phyloP scores from a whole-genome alignment of 768 basidiomycete genomes.

The Rubroboletus pulcherrimus region DNA sequence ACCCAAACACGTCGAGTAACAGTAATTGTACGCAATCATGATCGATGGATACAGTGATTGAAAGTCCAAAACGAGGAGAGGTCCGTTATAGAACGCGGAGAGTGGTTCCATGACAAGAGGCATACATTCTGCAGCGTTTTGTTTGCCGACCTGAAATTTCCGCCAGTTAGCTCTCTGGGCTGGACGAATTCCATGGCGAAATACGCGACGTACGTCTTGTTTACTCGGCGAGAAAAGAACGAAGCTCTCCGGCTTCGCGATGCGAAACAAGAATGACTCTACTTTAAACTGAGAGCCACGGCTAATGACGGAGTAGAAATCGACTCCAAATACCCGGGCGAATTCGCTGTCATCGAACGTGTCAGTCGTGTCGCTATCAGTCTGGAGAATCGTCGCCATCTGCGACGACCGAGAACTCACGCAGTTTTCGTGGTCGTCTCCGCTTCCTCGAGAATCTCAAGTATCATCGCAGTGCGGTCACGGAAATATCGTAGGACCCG shows the following conservation, averaged over 20 bases:
- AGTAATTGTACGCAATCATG: constrained; percentile 99
- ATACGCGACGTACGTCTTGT: constrained; percentile 56
- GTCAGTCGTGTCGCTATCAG: background rate
- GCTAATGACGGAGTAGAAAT: constrained; percentile 92
- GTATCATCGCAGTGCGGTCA: constrained; percentile 59
- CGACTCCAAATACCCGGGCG: constrained; percentile 94
- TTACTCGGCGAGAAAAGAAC: constrained; percentile 88
- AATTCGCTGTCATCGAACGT: constrained; percentile 67
- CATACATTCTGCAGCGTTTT: constrained; percentile 95
- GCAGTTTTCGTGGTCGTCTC: constrained; percentile 88
- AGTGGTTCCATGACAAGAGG: constrained; percentile 93
- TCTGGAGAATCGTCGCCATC: background rate
- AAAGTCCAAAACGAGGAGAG: constrained; percentile 92
- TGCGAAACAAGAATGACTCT: constrained; percentile 97
- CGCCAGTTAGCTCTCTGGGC: background rate
- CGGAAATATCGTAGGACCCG: constrained; percentile 61
- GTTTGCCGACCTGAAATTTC: constrained; percentile 73
- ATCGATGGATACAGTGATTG: constrained; percentile 95
- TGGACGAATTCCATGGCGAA: background rate
- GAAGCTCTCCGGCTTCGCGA: constrained; percentile 93
- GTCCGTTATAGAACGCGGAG: constrained; percentile 90
- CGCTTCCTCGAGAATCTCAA: constrained; percentile 77
- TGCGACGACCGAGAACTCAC: constrained; percentile 37
- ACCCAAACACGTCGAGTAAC: constrained; percentile 95
- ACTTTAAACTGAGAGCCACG: constrained; percentile 99